Evolutionary conservation across 1,284 basidiomycete species (phyloP), one percentile per base, ranked within the genome.

Genomic region (Lentinula novae-zelandiae): DNA sequence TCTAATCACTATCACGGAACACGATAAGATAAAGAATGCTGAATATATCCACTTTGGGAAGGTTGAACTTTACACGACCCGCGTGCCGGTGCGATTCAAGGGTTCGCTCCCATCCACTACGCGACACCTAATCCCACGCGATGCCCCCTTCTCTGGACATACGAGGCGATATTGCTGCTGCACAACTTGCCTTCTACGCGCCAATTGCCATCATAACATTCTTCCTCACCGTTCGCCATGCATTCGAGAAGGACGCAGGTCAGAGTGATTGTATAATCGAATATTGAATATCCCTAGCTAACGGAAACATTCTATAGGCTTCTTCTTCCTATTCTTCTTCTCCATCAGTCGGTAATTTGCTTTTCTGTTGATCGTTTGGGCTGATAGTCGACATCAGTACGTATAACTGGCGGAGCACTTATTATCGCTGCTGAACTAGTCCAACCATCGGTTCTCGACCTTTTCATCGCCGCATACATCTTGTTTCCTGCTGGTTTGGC

Each of bases 281-380:
- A 46, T 7, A 46, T 46, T 46, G 8, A 20, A 46, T 7, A 46
- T 20, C n/a, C 44, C 44, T 46, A 5, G 22, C 22, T 46, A 46
- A 46, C 20, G 22, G 7, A 5, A 33, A 50, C 8, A 10, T 50
- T 33, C 6, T 46, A 20, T 20, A 50, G 86, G 84, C 61, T 89
- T 85, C 84, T 68, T 86, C 27, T 80, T 82, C 63, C 74, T 88
- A n/a, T 73, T 81, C 42, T 68, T 85, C 15, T 84, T 86, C 64
- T 76, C 82, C 10, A 61, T 77, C 42, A 71, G 83, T 83, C 62
- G 67, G 79, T 69, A 12, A 2, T 27, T 27, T 57, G 40, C n/a
- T 51, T 36, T 49, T 60, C 13, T 50, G 53, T 38, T 50, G 22
- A 9, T 36, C 36, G 40, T 57, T 58, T 60, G 60, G 64, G 60